Conservation (phyloP, 2,329 filamentous ascomycete species). For the Ceratocystiopsis minuta region DNA sequence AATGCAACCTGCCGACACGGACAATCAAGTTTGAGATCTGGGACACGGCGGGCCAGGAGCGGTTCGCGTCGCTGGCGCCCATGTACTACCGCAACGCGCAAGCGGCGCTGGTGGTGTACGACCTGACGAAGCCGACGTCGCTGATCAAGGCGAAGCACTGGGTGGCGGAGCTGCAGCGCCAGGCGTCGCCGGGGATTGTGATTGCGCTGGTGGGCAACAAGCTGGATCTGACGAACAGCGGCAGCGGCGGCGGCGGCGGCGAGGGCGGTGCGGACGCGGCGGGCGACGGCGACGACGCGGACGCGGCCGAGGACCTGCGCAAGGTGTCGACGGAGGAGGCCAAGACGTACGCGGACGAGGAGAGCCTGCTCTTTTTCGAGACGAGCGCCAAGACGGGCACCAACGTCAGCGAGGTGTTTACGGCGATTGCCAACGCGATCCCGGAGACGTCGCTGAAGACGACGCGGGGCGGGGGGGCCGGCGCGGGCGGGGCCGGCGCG, state of each 20-base stretch:
- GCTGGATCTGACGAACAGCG: slow-evolving; percentile 60
- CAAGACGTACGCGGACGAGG: slow-evolving; percentile 84
- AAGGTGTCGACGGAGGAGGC: slow-evolving; percentile 87
- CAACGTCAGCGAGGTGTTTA: slow-evolving; percentile 92
- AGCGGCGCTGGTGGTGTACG: slow-evolving; percentile 93
- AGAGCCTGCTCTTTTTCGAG: slow-evolving; percentile 89
- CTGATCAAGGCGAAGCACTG: slow-evolving; percentile 96
- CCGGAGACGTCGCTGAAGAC: slow-evolving; percentile 93
- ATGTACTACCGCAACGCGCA: slow-evolving; percentile 99
- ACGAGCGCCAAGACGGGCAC: slow-evolving; percentile 92
- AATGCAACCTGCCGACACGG: slow-evolving; percentile 85
- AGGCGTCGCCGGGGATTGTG: slow-evolving; percentile 89
- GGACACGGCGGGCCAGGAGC: slow-evolving; percentile 96
- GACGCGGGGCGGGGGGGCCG: slow-evolving; percentile 38
- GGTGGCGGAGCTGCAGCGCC: slow-evolving; percentile 92
- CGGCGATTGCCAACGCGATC: slow-evolving; percentile 93
- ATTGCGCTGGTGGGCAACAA: slow-evolving; percentile 97
- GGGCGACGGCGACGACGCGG: slow-evolving; percentile 42
- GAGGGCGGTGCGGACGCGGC: slow-evolving; percentile 19
- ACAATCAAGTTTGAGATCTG: slow-evolving; percentile 94
- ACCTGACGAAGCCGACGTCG: slow-evolving; percentile 89
- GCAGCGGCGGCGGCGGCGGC: slow-evolving; percentile 28
- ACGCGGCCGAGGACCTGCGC: slow-evolving; percentile 65
- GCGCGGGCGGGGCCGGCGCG: slow-evolving; percentile 36
- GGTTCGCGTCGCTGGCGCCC: slow-evolving; percentile 85